These are phyloP conservation scores for Botrytis aclada DNA, from an alignment of 2,329 filamentous ascomycete species.

Conservation along the genomic window DNA sequence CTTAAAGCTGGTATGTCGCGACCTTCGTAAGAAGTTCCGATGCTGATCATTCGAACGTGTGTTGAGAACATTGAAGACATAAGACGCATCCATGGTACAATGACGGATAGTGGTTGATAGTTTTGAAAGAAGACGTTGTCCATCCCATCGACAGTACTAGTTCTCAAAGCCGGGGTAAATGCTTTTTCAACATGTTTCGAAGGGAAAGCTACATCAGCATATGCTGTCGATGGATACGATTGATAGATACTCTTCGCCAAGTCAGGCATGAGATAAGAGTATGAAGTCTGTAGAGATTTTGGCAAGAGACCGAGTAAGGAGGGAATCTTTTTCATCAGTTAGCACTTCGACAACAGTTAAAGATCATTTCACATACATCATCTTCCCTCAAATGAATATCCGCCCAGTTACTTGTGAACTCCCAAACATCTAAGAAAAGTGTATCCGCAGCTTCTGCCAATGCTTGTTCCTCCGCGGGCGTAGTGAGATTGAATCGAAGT, in stretches of 20 bases:
- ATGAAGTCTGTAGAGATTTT: constrained; percentile 64
- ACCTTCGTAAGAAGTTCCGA: constrained; percentile 86
- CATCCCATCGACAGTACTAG: constrained; percentile 35
- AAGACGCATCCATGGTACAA: constrained; percentile 83
- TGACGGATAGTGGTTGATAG: constrained; percentile 81
- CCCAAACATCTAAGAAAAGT: constrained; percentile 88
- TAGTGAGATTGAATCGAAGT: constrained; percentile 78
- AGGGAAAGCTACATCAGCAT: constrained; percentile 26
- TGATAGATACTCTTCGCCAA: constrained; percentile 73
- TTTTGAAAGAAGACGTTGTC: constrained; percentile 86
- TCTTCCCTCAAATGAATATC: constrained; percentile 78
- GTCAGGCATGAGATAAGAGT: constrained; percentile 76
- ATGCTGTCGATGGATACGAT: constrained; percentile 55
- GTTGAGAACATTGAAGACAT: constrained; percentile 86
- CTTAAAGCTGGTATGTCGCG: constrained; percentile 80
- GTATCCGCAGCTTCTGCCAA: constrained; percentile 70
- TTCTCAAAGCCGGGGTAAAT: constrained; percentile 37
- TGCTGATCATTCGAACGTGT: constrained; percentile 67
- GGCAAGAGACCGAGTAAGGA: constrained; percentile 78
- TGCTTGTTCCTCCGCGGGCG: constrained; percentile 63
- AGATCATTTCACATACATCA: constrained; percentile 52
- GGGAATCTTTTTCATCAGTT: constrained; percentile 48
- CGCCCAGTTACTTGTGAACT: constrained; percentile 74
- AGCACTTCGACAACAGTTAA: constrained; percentile 17
- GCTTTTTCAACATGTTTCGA: constrained; percentile 28